Evolutionary conservation across 768 basidiomycete species (phyloP).

Genomic region (Mycena vitilis): DNA sequence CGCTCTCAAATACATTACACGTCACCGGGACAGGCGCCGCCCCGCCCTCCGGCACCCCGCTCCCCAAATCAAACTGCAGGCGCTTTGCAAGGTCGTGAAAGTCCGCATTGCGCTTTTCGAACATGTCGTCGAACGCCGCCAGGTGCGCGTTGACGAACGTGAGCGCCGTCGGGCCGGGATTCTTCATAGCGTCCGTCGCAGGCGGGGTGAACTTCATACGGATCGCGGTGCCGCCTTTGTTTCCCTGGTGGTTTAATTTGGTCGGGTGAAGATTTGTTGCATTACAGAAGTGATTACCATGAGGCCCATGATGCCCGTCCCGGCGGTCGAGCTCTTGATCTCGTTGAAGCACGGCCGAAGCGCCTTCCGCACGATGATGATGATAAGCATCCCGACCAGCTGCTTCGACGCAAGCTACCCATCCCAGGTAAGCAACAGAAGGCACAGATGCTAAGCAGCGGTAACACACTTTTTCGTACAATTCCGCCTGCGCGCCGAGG

Average conservation of each 20-base stretch:
- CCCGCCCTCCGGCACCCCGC: slow-evolving; percentile 38
- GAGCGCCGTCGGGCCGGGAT: slow-evolving; percentile 58
- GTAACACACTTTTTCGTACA: slow-evolving; percentile 72
- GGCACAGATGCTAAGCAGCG: background rate
- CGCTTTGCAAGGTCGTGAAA: slow-evolving; percentile 76
- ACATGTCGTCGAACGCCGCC: slow-evolving; percentile 86
- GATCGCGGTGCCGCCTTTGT: slow-evolving; percentile 83
- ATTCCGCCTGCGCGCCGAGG: slow-evolving; percentile 71
- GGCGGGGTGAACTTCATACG: slow-evolving; percentile 68
- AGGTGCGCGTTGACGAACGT: slow-evolving; percentile 88
- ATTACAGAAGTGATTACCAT: slow-evolving; percentile 61
- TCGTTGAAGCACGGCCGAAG: slow-evolving; percentile 64
- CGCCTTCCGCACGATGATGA: slow-evolving; percentile 71
- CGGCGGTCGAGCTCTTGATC: slow-evolving; percentile 64
- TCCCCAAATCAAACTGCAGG: slow-evolving; percentile 58
- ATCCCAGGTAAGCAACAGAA: background rate
- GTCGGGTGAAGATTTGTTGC: background rate
- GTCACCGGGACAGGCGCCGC: slow-evolving; percentile 33
- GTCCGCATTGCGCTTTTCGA: slow-evolving; percentile 78
- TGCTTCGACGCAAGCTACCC: slow-evolving; percentile 78
- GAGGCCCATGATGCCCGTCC: slow-evolving; percentile 81
- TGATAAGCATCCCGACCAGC: slow-evolving; percentile 85
- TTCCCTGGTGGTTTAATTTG: slow-evolving; percentile 62
- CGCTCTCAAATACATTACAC: slow-evolving; percentile 65
- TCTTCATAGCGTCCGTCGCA: slow-evolving; percentile 22